Evolutionary conservation across 768 basidiomycete genomes (phyloP), one percentile per base, ranked within the genome.

Genomic region (Suillus subluteus): DNA sequence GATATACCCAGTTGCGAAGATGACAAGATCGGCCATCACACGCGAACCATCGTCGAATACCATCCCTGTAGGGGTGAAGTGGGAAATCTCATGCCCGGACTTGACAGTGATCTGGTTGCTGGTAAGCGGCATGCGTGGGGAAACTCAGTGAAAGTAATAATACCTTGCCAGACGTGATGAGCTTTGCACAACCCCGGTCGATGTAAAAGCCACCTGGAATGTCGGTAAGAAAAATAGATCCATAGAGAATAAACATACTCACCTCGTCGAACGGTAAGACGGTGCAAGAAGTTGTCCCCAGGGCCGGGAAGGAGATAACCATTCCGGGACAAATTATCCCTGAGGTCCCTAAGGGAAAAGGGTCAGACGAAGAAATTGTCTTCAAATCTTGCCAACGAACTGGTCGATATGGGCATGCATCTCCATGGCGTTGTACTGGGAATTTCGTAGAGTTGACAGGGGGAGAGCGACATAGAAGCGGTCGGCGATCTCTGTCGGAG

Each of bases 381-480:
- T 40, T 59, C 7, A 8, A 37, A 6, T 16, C 7, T 32, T 35
- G 35, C 7, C 26, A 35, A 46, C 65, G 15, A n/a, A 68, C 66
- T 55, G 58, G 59, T 67, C 66, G 35, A 68, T 50, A n/a, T 67
- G 52, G 8, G 52, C 26, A 52, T 50, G 2, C 1, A 15, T 26
- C 23, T 18, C 40, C 21, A 15, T 30, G 15, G 32, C 4, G 18
- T 63, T 54, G 18, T 62, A n/a, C 48, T 68, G 16, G 38, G 37
- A 26, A 62, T 50, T 32, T 18, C 44, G 66, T n/a, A 38, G 12
- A 15, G 65, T 26, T 2, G 62, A 63, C 8, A 65, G 62, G 21
- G 67, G 67, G 23, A 68, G 12, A 13, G 67, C 66, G 21, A 67
- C 38, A 32, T 62, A 67, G 32, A 62, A 67, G n/a, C 66, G 67